Evolutionary conservation across 164 flowering plant genomes (phyloP).

Genomic region (Umbilicus rupestris): DNA sequence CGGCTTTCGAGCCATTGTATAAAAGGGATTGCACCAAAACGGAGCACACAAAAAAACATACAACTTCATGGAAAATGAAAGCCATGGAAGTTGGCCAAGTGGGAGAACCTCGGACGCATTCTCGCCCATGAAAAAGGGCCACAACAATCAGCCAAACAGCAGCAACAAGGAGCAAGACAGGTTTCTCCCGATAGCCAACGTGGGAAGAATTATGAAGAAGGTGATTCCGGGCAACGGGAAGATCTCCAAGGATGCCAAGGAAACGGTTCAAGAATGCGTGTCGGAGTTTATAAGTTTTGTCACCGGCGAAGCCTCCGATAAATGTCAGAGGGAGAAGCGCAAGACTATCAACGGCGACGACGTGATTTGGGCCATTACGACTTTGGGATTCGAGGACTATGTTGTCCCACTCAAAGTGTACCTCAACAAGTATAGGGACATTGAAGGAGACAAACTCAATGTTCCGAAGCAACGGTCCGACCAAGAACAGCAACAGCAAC

Average conservation of each 20-base stretch:
- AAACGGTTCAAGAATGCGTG: neutral
- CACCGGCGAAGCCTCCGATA: neutral
- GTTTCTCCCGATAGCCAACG: slow-evolving; percentile 1
- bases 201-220: slow-evolving; percentile 4
- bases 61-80: neutral
- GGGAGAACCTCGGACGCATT: neutral
- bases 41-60: neutral
- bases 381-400: slow-evolving; percentile 8
- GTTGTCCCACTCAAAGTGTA: neutral
- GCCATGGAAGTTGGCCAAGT: slow-evolving; percentile 7
- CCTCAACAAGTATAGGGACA: neutral
- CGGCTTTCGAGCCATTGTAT: neutral
- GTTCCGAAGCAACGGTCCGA: neutral
- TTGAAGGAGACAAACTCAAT: neutral
- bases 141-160: neutral
- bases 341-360: slow-evolving; percentile 1
- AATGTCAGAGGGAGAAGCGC: slow-evolving; percentile 3
- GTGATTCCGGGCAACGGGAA: slow-evolving; percentile 1
- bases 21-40: neutral
- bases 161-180: slow-evolving; percentile 7
- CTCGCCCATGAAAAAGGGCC: neutral
- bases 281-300: slow-evolving; percentile 1
- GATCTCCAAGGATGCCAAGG: slow-evolving; percentile 4
- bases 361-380: neutral
- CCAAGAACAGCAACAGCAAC: neutral